Evolutionary conservation across 345 rosid species (phyloP), one percentile per base, ranked within the genome.

Genomic region (Turnera subulata): DNA sequence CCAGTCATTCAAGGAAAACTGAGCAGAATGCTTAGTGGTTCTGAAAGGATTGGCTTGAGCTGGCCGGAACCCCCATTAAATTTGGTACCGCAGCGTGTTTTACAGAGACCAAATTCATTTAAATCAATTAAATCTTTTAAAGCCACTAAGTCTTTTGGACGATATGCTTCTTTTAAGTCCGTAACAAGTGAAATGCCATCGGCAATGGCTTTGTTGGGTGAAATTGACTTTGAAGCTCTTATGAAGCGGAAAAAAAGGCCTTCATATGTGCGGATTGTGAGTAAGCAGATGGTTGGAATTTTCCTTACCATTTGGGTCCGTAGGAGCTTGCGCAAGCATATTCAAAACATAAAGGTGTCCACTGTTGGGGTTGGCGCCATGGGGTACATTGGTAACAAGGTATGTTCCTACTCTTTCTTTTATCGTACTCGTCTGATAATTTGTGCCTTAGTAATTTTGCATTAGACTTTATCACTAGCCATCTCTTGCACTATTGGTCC

Each of bases 341-440:
- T 88, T 66, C 93, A 80, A 64, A 86, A 88, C 64, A 55, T 91
- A 55, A 81, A 78, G 73, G 95, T 86, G 17, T 88, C 96, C 12
- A 84, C 91, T 56, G 95, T 91, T 68, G 95, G 96, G 55, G 98
- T 91, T 70, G 95, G 98, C 29, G 79, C 72, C 20, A 91, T 91
- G 98, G 98, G 98, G 78, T 91, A 84, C 78, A 91, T 91, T 50
- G 98, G 98, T 60, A 91, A 91, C 75, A 91, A 88, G 92, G 98
- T 91, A 16, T 55, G 65, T 59, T 58, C 74, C 49, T 46, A 24
- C 47, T 55, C 57, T 50, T 32, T 7, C 60, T 55, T 56, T 13
- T 23, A 35, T 66, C 49, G 11, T 17, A 23, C 47, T 55, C 38
- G 57, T 29, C 6, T 22, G 33, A 40, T 59, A 51, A 3, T 19